Evolutionary conservation across 2,329 filamentous ascomycete genomes (phyloP).

Genomic region (Hirsutella minnesotensis): DNA sequence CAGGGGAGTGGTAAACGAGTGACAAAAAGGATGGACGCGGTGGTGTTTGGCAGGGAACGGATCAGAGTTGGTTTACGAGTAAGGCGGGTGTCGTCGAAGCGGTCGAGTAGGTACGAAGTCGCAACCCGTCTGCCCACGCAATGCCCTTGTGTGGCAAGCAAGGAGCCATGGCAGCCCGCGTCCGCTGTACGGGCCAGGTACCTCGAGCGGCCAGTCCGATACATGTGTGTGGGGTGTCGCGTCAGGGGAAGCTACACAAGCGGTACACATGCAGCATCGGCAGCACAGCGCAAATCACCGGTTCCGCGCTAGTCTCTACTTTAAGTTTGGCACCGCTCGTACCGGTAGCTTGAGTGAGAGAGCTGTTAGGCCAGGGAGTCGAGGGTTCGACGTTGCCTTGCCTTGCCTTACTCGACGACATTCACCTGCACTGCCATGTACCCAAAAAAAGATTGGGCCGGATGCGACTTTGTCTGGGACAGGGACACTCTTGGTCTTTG

Average conservation of each 20-base stretch:
- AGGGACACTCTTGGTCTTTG: too few species aligned
- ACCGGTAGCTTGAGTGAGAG: too few species aligned
- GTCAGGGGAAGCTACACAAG: neutral
- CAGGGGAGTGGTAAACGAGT: neutral
- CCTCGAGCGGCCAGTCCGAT: neutral
- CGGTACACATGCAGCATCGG: neutral
- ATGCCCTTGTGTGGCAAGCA: slow-evolving; percentile 1
- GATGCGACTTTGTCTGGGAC: too few species aligned
- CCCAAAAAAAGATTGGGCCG: too few species aligned
- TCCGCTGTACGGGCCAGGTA: neutral
- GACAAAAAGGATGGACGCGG: neutral
- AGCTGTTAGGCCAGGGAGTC: too few species aligned
- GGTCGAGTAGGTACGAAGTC: neutral
- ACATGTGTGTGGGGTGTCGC: neutral
- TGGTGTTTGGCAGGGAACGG: neutral
- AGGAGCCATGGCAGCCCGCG: neutral
- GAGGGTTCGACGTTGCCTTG: too few species aligned
- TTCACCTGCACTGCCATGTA: too few species aligned
- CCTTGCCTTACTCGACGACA: too few species aligned
- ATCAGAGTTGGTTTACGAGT: neutral
- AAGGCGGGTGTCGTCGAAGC: neutral
- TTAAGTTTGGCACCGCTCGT: too few species aligned
- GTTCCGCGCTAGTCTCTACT: too few species aligned
- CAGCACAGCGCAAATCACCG: too few species aligned
- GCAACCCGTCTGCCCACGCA: neutral